Percentiles rank a stretch among this genome's conserved stretches.
Evolutionary conservation across 2,329 filamentous ascomycete genomes (phyloP).

Genomic region (Nigrospora oryzae): DNA sequence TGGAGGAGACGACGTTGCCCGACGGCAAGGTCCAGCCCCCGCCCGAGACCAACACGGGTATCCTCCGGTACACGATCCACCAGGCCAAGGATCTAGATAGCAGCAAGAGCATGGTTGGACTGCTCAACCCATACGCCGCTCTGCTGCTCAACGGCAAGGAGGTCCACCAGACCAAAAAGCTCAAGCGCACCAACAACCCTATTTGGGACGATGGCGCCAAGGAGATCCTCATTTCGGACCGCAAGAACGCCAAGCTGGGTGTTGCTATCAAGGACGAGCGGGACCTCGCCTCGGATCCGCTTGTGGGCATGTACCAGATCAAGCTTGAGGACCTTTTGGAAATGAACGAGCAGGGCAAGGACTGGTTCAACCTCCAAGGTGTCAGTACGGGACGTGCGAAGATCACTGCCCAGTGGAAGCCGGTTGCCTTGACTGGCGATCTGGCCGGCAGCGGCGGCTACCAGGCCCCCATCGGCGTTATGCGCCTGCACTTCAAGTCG

Average conservation of each 20-base stretch:
- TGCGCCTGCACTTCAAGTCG: constrained; percentile 85
- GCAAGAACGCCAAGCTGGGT: constrained; percentile 81
- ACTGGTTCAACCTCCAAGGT: constrained; percentile 88
- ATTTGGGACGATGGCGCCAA: constrained; percentile 92
- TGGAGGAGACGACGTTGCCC: constrained; percentile 61
- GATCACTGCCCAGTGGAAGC: constrained; percentile 90
- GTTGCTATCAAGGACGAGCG: constrained; percentile 93
- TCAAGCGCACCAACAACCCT: constrained; percentile 95
- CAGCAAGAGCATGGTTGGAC: constrained; percentile 83
- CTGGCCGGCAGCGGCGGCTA: constrained; percentile 77
- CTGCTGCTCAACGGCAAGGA: constrained; percentile 89
- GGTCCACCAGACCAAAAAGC: constrained; percentile 78
- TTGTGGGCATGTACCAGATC: constrained; percentile 89
- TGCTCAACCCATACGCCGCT: constrained; percentile 83
- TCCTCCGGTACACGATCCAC: constrained; percentile 85
- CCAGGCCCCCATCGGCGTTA: constrained; percentile 85
- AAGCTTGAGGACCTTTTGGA: constrained; percentile 90
- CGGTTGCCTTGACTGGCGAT: constrained; percentile 76
- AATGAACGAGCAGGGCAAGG: constrained; percentile 82
- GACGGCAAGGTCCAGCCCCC: constrained; percentile 74
- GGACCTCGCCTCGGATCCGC: constrained; percentile 72
- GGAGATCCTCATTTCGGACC: constrained; percentile 91
- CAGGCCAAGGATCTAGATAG: constrained; percentile 95
- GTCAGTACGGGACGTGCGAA: constrained; percentile 79
- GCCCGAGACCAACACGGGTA: constrained; percentile 87